Evolutionary conservation across 306 rosid genomes (phyloP), one percentile per base, ranked within the genome.

Genomic region (Morella rubra): DNA sequence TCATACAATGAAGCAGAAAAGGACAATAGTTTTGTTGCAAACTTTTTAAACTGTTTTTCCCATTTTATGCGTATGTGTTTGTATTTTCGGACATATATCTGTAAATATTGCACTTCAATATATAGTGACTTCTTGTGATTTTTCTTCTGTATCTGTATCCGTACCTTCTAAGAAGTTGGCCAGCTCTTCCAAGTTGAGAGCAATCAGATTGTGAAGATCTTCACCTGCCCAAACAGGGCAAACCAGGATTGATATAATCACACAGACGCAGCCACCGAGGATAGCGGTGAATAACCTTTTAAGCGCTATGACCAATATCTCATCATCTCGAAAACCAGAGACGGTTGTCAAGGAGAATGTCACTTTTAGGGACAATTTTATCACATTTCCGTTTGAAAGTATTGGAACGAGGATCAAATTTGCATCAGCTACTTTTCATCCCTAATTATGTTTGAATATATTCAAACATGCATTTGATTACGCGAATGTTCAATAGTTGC

Each of bases 191-290:
- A 89, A 52, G 87, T 94, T 89, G 71, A 60, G 44, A 67, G 94
- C 82, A 73, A 89, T 86, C 5, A 85, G 82, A 73, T 84, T 81
- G 62, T 90, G 98, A 55, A 94, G 88, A 75, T 94, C 98, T 82
- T 89, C 86, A 46, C 97, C 97, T n/a, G 96, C 97, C 97, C 97
- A 94, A 3, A 91, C 97, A 49, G 98, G 98, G 22, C 86, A 89
- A 74, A 94, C 82, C 24, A 86, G 79, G 73, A 91, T 85, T 58
- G 93, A 89, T 32, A 94, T 81, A 74, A 87, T 54, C 1, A 89
- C 87, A 85, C 97, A 90, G 22, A 87, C 83, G 4, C 77, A 81
- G 20, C 91, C 88, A 19, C 98, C 97, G 44, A 93, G 77, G 45
- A 90, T 24, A 15, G 89, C 85, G 24, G 98, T 93, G 0, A 91